These are phyloP conservation scores for Amaranthus hypochondriacus DNA, from an alignment of 148 eudicot genomes.

Conservation along the genomic window DNA sequence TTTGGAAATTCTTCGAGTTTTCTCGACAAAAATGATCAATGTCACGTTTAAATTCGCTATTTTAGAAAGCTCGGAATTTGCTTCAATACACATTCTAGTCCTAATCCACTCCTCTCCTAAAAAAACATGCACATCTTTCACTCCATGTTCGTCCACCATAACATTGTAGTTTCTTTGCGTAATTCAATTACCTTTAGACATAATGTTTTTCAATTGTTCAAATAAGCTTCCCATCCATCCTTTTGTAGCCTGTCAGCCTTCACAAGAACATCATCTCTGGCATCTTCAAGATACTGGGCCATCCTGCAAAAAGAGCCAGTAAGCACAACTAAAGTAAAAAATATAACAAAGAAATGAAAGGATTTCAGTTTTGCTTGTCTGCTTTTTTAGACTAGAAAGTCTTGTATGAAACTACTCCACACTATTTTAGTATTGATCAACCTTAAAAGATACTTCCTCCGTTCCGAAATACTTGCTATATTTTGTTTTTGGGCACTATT, in stretches of 20 bases:
- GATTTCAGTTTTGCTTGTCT: too few relatives aligned
- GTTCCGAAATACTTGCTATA: too few relatives aligned
- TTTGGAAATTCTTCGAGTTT: not conserved
- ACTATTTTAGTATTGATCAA: too few relatives aligned
- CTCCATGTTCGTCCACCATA: not conserved
- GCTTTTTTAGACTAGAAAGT: too few relatives aligned
- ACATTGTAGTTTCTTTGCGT: not conserved
- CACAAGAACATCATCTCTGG: conserved; percentile 50
- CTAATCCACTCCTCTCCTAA: not conserved
- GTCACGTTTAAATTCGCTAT: not conserved
- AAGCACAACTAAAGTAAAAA: not conserved
- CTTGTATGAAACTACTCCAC: too few relatives aligned
- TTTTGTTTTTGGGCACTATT: too few relatives aligned
- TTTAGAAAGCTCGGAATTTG: not conserved
- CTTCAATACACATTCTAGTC: not conserved
- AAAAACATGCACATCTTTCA: not conserved
- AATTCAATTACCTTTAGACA: not conserved
- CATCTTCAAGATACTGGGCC: conserved; percentile 68
- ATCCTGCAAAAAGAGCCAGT: conserved; percentile 40
- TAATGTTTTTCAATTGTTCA: conserved; percentile 31
- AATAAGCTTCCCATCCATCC: conserved; percentile 69
- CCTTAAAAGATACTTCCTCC: too few relatives aligned
- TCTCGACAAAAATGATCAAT: not conserved
- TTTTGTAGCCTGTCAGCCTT: conserved; percentile 63
- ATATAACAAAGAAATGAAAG: not conserved